Conservation (phyloP, 352 stramenopile genomes). For the Pythium periplocum region DNA sequence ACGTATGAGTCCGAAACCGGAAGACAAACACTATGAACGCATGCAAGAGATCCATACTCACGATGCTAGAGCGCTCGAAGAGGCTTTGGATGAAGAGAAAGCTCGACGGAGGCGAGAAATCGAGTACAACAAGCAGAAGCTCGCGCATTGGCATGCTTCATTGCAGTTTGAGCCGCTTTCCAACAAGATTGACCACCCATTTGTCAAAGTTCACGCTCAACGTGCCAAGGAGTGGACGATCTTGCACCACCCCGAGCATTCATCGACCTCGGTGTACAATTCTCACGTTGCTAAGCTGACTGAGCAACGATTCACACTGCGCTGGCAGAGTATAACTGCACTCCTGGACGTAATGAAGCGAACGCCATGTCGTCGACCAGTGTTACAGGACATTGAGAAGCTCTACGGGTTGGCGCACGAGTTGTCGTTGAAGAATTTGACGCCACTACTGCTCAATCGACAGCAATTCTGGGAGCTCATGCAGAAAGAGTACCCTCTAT, state of each 20-base stretch:
- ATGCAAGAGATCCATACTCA: conserved; percentile 25
- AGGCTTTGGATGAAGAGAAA: conserved; percentile 29
- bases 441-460: conserved; percentile 26
- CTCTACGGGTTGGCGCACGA: conserved; percentile 43
- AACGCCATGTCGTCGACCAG: conserved; percentile 46
- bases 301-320: conserved; percentile 32
- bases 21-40: conserved; percentile 21
- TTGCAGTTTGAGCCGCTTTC: conserved; percentile 43
- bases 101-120: conserved; percentile 19
- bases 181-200: conserved; percentile 38
- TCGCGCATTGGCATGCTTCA: conserved; percentile 30
- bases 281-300: conserved; percentile 29
- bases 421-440: conserved; percentile 34
- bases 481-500: conserved; percentile 38
- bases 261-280: conserved; percentile 25
- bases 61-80: conserved; percentile 22
- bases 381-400: conserved; percentile 69
- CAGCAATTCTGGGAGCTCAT: conserved; percentile 47
- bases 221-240: conserved; percentile 40
- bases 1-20: conserved; percentile 1
- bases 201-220: conserved; percentile 30
- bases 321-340: conserved; percentile 37
- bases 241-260: conserved; percentile 44
- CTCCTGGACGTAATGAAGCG: conserved; percentile 51
- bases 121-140: conserved; percentile 27